These are phyloP conservation scores for Peniophora sp. DNA, from an alignment of 1,284 basidiomycete species.

Conservation along the genomic window DNA sequence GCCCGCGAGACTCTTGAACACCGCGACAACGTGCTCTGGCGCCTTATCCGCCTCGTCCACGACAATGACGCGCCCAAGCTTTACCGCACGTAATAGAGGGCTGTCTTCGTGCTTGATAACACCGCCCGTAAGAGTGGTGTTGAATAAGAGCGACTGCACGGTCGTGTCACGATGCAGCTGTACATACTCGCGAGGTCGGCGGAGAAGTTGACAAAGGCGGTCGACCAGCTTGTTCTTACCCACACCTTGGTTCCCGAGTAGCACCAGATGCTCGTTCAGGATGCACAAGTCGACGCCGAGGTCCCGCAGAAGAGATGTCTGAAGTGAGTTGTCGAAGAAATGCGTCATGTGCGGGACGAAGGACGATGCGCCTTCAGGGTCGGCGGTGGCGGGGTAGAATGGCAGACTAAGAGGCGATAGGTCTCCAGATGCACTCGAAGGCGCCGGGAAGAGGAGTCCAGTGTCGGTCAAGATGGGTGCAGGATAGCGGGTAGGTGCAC, in stretches of 20 bases:
- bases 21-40: constrained; percentile 61
- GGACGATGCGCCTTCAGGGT: constrained; percentile 44
- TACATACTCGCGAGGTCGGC: constrained; percentile 59
- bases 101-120: constrained; percentile 54
- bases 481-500: constrained; percentile 39
- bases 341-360: constrained; percentile 61
- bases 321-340: constrained; percentile 61
- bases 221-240: constrained; percentile 67
- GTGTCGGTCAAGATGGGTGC: constrained; percentile 30
- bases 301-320: constrained; percentile 58
- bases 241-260: constrained; percentile 66
- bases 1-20: constrained; percentile 58
- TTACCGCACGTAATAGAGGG: constrained; percentile 55
- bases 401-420: constrained; percentile 33
- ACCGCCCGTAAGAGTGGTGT: constrained; percentile 48
- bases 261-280: constrained; percentile 51
- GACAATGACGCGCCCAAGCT: constrained; percentile 49
- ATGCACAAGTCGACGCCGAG: constrained; percentile 53
- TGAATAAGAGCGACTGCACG: constrained; percentile 63
- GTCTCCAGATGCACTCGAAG: constrained; percentile 22
- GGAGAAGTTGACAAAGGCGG: constrained; percentile 42
- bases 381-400: constrained; percentile 37
- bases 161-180: constrained; percentile 64
- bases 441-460: constrained; percentile 37
- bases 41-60: constrained; percentile 68